Evolutionary conservation across 1,139 yeast genomes (phyloP), one percentile per base, ranked within the genome.

Genomic region (Saccharomyces hybrid): DNA sequence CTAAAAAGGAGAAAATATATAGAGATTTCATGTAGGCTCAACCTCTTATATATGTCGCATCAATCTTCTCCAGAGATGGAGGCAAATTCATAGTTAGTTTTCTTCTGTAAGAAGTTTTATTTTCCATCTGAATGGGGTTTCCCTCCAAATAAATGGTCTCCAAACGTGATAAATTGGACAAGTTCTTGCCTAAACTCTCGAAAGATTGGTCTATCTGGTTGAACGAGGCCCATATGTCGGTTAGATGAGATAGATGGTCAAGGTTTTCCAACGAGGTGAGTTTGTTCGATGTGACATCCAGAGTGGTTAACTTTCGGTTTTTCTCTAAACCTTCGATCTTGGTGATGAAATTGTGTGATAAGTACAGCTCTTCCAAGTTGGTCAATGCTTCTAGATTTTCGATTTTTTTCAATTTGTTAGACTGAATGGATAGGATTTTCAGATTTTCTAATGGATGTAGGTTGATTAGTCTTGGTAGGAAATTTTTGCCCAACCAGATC

Each of bases 61-160:
- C 98, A 55, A 95, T 89, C 72, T 95, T 95, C 51, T 80, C 75
- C 55, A 95, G 74, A n/a, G 85, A 79, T 0, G 86, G 83, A 7
- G 67, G 68, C 59, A 93, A 75, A 55, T 86, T 79, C 64, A 93
- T 75, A 61, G 80, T 80, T 50, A 95, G 70, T 68, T 93, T 93
- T 66, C 95, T 82, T 65, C 97, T 79, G 68, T 95, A 95, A 49
- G 93, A 84, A 2, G 95, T 84, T 24, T 84, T 83, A 61, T 86
- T 86, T 28, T 80, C 72, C 31, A 75, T 65, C 66, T 93, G 97
- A 14, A 95, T 70, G 1, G 98, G 98, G 64, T 91, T 93, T n/a
- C 95, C 93, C 72, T 95, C 99, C 61, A 95, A 82, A 67, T 95
- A 95, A 5, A 95, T 96, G 0, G 97, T 89, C 56, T 90, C 96